Base-by-base conservation (phyloP, 148 eudicot species). In the Dianthus caryophyllus region DNA sequence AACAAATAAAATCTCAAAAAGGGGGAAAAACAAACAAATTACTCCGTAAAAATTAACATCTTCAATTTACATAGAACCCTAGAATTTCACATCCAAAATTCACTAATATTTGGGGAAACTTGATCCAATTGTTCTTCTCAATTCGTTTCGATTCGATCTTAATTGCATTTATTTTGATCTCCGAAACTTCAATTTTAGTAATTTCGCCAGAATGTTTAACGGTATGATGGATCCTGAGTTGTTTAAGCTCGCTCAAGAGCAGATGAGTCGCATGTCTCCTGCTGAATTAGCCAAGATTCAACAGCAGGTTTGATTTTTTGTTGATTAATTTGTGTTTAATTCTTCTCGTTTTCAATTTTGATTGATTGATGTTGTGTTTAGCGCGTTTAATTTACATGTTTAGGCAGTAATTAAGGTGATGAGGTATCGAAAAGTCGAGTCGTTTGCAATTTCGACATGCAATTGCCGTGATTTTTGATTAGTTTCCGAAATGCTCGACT, bases 241-340 rank as follows among this genome's bases (percentile, higher is more conserved):
- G 70, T 76, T 93, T 48, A 82, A 81, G 64, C 76, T 93, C 47
- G 98, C 98, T 25, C 96, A 90, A 70, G 96, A 93, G 69, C 98
- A 93, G 85, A 93, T 93, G 90, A 84, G 84, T 76, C 98, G 96
- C 31, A 85, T 93, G 95, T 84, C 96, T 33, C 96, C 96, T 0
- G 81, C 71, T 57, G 96, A 93, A 8, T 49, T 93, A 36, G 88
- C 96, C 51, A 77, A 82, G 78, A 89, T 93, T 71, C 96, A 89
- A 65, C 88, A 90, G 43, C 98, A 93, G 95, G 98, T 89, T 60
- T 50, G 9, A n/a, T n/a, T n/a, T n/a, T 13, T 70, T 9, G 36
- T 0, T 55, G 1, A 8, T 21, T 53, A 21, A 10, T 52, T 9
- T 16, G 1, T 14, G 44, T 1, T 41, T 41, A 6, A 9, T 0